Conservation (phyloP, 306 rosid species). For the Prunus mongolica region DNA sequence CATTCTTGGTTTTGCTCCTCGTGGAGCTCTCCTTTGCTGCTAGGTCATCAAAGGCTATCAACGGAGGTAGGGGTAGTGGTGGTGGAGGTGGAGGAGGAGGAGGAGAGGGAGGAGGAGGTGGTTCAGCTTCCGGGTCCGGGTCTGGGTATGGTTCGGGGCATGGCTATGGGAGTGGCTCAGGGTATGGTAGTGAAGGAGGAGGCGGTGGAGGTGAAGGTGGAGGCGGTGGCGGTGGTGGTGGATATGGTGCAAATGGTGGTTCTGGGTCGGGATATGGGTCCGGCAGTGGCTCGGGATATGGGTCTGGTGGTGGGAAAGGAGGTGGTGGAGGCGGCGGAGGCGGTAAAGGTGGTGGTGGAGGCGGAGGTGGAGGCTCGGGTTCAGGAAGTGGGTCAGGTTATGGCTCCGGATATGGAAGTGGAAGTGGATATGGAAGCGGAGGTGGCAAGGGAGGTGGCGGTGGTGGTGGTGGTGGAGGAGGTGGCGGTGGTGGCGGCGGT, state of each 20-base stretch:
- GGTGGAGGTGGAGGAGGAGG: constrained; percentile 24
- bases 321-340: constrained; percentile 32
- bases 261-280: constrained; percentile 52
- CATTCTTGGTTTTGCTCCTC: constrained; percentile 52
- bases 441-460: constrained; percentile 24
- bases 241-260: constrained; percentile 38
- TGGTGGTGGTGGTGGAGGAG: constrained; percentile 28
- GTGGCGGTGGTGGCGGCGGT: constrained; percentile 1
- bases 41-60: constrained; percentile 22
- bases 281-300: constrained; percentile 49
- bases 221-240: constrained; percentile 44
- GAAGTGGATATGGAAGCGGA: constrained; percentile 30
- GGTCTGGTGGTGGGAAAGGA: constrained; percentile 33
- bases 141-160: constrained; percentile 48
- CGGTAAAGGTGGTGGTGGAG: constrained; percentile 19
- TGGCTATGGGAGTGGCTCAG: constrained; percentile 50
- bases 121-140: constrained; percentile 14
- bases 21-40: constrained; percentile 59
- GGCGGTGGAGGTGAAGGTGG: constrained; percentile 47
- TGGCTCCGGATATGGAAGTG: constrained; percentile 40
- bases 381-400: constrained; percentile 35
- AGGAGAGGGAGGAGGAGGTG: constrained; percentile 20
- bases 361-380: constrained; percentile 32
- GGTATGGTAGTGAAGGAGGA: constrained; percentile 36
- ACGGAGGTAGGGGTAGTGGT: constrained; percentile 16